These are phyloP conservation scores for Mrakiaceae sp. DNA, from an alignment of 1,284 basidiomycete species.

Conservation along the genomic window DNA sequence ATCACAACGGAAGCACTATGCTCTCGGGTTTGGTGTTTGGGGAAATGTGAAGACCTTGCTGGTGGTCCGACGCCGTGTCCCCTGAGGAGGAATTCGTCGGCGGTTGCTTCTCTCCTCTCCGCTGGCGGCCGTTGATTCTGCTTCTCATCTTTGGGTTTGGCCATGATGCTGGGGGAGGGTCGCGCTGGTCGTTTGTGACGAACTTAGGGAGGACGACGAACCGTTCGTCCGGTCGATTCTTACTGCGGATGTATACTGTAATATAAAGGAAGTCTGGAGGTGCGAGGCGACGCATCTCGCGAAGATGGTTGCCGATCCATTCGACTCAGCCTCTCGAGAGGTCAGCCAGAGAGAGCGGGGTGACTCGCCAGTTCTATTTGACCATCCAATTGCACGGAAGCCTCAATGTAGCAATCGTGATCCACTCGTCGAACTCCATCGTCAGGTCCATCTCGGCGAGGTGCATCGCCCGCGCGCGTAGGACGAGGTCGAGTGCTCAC, in stretches of 20 bases:
- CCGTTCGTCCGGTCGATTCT: conserved; percentile 6
- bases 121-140: neutral
- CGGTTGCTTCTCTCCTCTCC: neutral
- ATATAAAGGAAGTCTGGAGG: conserved; percentile 16
- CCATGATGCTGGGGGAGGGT: neutral
- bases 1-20: conserved; percentile 6
- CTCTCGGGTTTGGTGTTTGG: neutral
- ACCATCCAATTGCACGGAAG: conserved; percentile 18
- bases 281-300: conserved; percentile 3
- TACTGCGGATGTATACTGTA: conserved; percentile 16
- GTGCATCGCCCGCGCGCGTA: conserved; percentile 15
- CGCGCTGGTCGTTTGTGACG: conserved; percentile 14
- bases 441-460: neutral
- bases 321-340: conserved; percentile 1
- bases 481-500: conserved; percentile 17
- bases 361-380: conserved; percentile 12
- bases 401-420: conserved; percentile 12
- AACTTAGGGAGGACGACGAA: conserved; percentile 4
- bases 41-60: too few species aligned
- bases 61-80: too few species aligned
- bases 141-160: neutral
- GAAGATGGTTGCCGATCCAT: conserved; percentile 16
- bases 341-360: neutral
- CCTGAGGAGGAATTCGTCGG: neutral
- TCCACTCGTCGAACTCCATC: neutral